A percentile compares a stretch with the other conserved stretches of the same genome.
Evolutionary conservation across 352 stramenopile genomes (phyloP).

Genomic region (Phytopythium cucurbitacearum): DNA sequence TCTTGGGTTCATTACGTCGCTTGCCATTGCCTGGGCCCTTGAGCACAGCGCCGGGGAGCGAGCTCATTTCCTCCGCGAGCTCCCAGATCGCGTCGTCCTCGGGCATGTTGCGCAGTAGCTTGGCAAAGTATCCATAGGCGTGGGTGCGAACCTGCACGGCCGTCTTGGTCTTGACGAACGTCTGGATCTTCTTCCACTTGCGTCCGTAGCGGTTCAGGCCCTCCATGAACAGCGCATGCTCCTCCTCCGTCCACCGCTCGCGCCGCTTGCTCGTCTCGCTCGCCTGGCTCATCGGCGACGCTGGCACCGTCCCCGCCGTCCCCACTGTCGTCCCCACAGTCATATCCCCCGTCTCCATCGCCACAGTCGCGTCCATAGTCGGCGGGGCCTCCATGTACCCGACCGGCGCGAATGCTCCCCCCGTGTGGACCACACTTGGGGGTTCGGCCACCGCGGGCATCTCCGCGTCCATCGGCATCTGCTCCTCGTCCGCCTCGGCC

Average conservation of each 20-base stretch:
- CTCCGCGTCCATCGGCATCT: slow-evolving; percentile 3
- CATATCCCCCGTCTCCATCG: slow-evolving; percentile 24
- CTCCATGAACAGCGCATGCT: slow-evolving; percentile 83
- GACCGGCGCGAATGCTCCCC: too few species aligned
- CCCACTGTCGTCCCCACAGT: slow-evolving; percentile 11
- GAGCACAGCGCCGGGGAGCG: slow-evolving; percentile 60
- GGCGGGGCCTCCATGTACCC: slow-evolving; percentile 25
- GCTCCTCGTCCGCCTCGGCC: slow-evolving; percentile 5
- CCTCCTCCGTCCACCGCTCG: slow-evolving; percentile 80
- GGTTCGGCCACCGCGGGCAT: slow-evolving; percentile 2
- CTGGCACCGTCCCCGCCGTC: slow-evolving; percentile 21
- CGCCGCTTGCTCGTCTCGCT: slow-evolving; percentile 68
- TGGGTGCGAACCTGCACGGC: slow-evolving; percentile 81
- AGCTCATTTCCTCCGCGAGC: slow-evolving; percentile 77
- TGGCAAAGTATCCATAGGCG: slow-evolving; percentile 87
- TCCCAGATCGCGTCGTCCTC: slow-evolving; percentile 82
- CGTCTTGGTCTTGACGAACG: slow-evolving; percentile 83
- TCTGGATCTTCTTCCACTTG: slow-evolving; percentile 89
- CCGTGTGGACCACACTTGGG: slow-evolving; percentile 4
- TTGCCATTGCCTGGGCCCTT: slow-evolving; percentile 76
- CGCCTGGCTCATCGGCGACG: slow-evolving; percentile 52
- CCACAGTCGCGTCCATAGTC: slow-evolving; percentile 17
- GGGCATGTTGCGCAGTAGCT: slow-evolving; percentile 81
- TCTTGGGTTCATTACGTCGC: slow-evolving; percentile 76
- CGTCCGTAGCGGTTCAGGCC: slow-evolving; percentile 80